Conservation (phyloP, 305 asterid genomes). For the Fraxinus angustifolia region DNA sequence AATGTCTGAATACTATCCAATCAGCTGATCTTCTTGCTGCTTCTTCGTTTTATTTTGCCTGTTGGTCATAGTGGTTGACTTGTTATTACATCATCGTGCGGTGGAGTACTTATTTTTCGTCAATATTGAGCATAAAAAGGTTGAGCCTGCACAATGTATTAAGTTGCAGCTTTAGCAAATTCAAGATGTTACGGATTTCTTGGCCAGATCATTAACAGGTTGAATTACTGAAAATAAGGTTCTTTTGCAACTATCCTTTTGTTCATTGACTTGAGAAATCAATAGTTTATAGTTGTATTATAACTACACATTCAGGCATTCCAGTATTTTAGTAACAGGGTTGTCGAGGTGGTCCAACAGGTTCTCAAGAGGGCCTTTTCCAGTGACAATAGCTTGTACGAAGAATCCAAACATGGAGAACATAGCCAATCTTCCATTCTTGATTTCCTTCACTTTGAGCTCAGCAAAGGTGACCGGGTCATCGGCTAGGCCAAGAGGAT, state of each 20-base stretch:
- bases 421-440: conserved; percentile 77
- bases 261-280: conserved; percentile 15
- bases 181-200: not conserved
- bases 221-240: conserved; percentile 3
- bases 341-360: conserved; percentile 65
- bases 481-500: conserved; percentile 69
- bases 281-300: not conserved
- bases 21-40: not conserved
- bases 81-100: not conserved
- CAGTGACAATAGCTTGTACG: conserved; percentile 58
- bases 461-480: conserved; percentile 69
- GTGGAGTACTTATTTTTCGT: not conserved
- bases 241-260: not conserved
- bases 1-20: not conserved
- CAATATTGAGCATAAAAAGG: not conserved
- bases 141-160: not conserved
- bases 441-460: conserved; percentile 75
- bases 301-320: conserved; percentile 2
- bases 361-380: conserved; percentile 64
- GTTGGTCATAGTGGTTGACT: not conserved
- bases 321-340: not conserved
- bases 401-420: conserved; percentile 72
- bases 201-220: not conserved
- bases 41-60: not conserved
- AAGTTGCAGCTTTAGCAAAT: not conserved